These are phyloP conservation scores for Capillidium heterosporum DNA, from an alignment of 371 early-diverging fungal species.

Conservation along the genomic window DNA sequence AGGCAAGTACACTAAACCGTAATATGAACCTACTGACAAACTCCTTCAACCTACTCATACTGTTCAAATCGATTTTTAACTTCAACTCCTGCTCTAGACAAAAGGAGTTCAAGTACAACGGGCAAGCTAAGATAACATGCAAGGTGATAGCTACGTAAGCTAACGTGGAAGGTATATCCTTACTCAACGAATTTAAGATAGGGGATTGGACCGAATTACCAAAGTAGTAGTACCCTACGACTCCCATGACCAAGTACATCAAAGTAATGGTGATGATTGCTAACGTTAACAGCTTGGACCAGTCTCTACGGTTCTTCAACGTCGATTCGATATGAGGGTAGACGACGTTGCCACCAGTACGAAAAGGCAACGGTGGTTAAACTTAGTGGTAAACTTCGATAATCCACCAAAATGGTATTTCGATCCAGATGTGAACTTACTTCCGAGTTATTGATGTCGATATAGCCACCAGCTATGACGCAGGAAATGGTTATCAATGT, in stretches of 20 bases:
- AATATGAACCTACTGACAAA: slow-evolving; percentile 31
- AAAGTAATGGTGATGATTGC: slow-evolving; percentile 47
- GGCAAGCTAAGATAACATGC: slow-evolving; percentile 67
- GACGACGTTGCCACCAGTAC: slow-evolving; percentile 63
- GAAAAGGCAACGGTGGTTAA: slow-evolving; percentile 49
- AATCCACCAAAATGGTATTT: slow-evolving; percentile 29
- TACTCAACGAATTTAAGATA: slow-evolving; percentile 42
- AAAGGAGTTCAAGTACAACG: slow-evolving; percentile 60
- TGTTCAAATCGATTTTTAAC: slow-evolving; percentile 13
- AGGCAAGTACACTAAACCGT: slow-evolving; percentile 28
- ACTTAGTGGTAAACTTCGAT: slow-evolving; percentile 15
- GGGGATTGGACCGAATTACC: slow-evolving; percentile 44
- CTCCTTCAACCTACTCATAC: slow-evolving; percentile 13
- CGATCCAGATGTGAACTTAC: slow-evolving; percentile 16
- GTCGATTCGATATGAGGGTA: slow-evolving; percentile 31
- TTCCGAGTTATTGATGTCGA: slow-evolving; percentile 14
- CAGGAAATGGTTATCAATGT: neutral
- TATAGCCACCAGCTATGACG: neutral
- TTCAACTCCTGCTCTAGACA: slow-evolving; percentile 46
- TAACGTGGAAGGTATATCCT: slow-evolving; percentile 33
- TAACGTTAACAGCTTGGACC: slow-evolving; percentile 38
- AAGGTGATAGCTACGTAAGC: slow-evolving; percentile 56
- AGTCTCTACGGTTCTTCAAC: slow-evolving; percentile 55
- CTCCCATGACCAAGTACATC: slow-evolving; percentile 53
- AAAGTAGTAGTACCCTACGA: slow-evolving; percentile 62